Conservation (phyloP, 495 filamentous ascomycete species). For the Hypoxylon crocopeplum region DNA sequence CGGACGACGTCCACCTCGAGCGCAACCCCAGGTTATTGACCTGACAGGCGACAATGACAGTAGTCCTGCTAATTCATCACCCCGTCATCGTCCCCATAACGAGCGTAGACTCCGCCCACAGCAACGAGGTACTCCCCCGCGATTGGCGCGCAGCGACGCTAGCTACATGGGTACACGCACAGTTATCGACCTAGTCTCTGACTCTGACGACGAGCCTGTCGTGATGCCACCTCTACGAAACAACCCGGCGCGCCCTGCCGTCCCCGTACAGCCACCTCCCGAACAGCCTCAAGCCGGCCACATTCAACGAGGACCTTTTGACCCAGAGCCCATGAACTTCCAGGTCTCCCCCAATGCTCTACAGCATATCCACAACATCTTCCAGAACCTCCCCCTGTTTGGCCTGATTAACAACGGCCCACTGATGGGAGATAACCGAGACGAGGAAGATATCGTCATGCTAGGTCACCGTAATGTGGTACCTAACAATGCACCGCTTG, state of each 20-base stretch:
- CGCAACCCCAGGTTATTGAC: slow-evolving; percentile 46
- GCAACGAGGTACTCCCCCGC: slow-evolving; percentile 43
- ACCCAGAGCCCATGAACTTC: too few species aligned
- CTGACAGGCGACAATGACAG: slow-evolving; percentile 53
- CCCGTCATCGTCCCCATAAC: slow-evolving; percentile 21
- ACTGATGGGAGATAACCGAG: too few species aligned
- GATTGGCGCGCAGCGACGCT: slow-evolving; percentile 49
- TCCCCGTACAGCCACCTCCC: neutral
- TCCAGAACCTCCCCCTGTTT: too few species aligned
- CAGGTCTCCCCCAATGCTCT: too few species aligned
- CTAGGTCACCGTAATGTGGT: neutral
- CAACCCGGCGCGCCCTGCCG: neutral
- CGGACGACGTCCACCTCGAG: slow-evolving; percentile 9
- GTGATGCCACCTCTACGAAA: slow-evolving; percentile 2
- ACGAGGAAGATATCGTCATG: too few species aligned
- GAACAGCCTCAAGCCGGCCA: neutral
- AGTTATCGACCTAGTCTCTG: slow-evolving; percentile 42
- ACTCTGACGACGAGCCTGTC: slow-evolving; percentile 37
- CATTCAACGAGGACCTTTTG: too few species aligned
- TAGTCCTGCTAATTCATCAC: slow-evolving; percentile 2
- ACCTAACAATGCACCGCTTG: too few species aligned
- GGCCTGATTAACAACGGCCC: too few species aligned
- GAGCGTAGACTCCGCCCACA: slow-evolving; percentile 43
- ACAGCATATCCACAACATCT: too few species aligned
- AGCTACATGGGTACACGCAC: slow-evolving; percentile 42